Evolutionary conservation across 441 rosid species (phyloP).

Genomic region (Pelargonium australe): DNA sequence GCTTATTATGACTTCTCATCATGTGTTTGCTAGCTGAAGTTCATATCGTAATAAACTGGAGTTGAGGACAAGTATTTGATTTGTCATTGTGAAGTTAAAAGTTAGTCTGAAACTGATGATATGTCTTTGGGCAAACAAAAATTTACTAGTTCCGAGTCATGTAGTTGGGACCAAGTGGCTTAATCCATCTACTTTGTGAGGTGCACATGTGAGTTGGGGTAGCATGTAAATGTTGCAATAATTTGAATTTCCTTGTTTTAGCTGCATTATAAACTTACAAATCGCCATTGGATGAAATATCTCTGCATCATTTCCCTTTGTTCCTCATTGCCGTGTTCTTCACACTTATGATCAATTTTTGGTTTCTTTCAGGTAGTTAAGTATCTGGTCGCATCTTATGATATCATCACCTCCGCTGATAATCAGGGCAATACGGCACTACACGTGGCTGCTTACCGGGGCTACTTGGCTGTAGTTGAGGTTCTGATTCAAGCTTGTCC

Average conservation of each 20-base stretch:
- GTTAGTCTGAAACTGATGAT: background rate
- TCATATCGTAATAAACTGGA: background rate
- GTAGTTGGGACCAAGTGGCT: too few species aligned
- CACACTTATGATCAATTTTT: background rate
- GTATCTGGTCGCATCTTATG: conserved; percentile 50
- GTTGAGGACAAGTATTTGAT: background rate
- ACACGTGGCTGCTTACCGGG: conserved; percentile 75
- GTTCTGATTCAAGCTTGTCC: conserved; percentile 46
- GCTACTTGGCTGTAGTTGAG: conserved; percentile 50
- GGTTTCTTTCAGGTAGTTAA: conserved; percentile 54
- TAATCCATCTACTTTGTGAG: too few species aligned
- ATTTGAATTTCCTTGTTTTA: too few species aligned
- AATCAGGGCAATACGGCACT: conserved; percentile 74
- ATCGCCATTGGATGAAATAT: too few species aligned
- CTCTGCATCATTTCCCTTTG: too few species aligned
- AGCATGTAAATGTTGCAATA: too few species aligned
- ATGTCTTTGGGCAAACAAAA: too few species aligned
- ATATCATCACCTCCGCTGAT: conserved; percentile 42
- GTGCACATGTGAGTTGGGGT: too few species aligned
- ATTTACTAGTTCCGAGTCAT: too few species aligned
- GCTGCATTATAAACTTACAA: too few species aligned
- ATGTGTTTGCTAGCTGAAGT: background rate
- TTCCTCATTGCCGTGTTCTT: background rate
- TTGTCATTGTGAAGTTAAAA: background rate
- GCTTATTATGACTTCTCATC: background rate